Evolutionary conservation across 805 yeast species (phyloP).

Genomic region (Kodamaea kaohsiungensis): DNA sequence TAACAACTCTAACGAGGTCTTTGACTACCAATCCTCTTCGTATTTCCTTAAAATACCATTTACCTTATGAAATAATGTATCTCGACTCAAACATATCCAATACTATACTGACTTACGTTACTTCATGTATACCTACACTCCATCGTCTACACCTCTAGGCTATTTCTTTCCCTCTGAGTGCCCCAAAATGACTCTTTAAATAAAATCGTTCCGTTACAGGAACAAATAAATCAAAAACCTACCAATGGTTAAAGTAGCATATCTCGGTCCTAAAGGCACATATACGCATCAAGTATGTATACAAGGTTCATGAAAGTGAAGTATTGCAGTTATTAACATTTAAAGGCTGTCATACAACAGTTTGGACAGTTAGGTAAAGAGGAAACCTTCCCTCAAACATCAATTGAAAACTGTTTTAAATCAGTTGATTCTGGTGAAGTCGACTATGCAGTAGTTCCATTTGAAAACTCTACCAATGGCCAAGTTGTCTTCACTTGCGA

Average conservation of each 20-base stretch:
- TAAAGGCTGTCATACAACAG: conserved; percentile 50
- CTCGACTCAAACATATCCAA: too few species aligned
- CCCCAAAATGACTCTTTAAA: background rate
- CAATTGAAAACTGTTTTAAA: conserved; percentile 64
- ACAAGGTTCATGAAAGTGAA: background rate
- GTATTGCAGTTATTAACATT: conserved; percentile 11
- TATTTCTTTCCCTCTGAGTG: too few species aligned
- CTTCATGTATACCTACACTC: too few species aligned
- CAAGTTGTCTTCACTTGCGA: conserved; percentile 87
- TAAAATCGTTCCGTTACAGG: background rate
- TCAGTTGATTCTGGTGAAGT: conserved; percentile 45
- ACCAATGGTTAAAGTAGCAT: conserved; percentile 52
- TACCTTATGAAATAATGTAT: too few species aligned
- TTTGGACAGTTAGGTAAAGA: conserved; percentile 34
- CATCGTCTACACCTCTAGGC: background rate
- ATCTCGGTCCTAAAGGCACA: conserved; percentile 88
- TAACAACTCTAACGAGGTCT: too few species aligned
- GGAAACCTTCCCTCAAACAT: conserved; percentile 37
- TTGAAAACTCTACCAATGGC: conserved; percentile 94
- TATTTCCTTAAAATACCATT: too few species aligned
- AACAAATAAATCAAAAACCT: background rate
- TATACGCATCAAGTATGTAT: conserved; percentile 79
- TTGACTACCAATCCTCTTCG: too few species aligned
- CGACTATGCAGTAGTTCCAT: conserved; percentile 81
- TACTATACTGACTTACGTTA: too few species aligned